Conservation (phyloP, 2,329 filamentous ascomycete genomes). For the Claviceps quebecensis region DNA sequence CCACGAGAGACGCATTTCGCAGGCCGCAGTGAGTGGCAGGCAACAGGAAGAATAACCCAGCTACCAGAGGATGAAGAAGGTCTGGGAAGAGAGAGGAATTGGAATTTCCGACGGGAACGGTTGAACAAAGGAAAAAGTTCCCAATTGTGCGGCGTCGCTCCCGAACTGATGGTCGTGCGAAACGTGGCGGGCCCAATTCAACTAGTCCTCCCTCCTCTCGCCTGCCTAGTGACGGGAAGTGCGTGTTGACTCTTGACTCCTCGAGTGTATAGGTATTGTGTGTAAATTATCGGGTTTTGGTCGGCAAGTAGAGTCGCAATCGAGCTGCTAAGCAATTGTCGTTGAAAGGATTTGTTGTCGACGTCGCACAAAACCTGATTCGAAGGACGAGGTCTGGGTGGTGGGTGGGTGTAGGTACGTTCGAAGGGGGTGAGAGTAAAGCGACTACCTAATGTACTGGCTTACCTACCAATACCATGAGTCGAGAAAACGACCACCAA, state of each 20-base stretch:
- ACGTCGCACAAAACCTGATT: not conserved
- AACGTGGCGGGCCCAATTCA: not conserved
- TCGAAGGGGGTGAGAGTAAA: not conserved
- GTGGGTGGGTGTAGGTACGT: not conserved
- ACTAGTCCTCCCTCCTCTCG: not conserved
- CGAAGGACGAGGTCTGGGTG: not conserved
- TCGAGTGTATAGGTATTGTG: too few species aligned
- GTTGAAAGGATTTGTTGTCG: not conserved
- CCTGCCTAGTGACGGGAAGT: not conserved
- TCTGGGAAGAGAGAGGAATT: not conserved
- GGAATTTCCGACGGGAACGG: not conserved
- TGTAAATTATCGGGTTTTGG: not conserved
- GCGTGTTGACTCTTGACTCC: not conserved
- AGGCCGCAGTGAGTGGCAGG: slow-evolving; percentile 3
- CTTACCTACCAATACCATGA: not conserved
- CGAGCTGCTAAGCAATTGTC: not conserved
- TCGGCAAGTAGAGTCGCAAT: not conserved
- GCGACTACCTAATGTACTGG: not conserved
- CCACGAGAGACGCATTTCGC: slow-evolving; percentile 11
- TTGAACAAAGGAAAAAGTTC: not conserved
- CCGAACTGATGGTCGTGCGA: not conserved
- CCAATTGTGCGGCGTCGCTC: not conserved
- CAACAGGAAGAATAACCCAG: not conserved
- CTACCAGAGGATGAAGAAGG: not conserved
- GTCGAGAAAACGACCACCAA: not conserved